Conservation (phyloP, 441 rosid genomes). For the Hura crepitans region DNA sequence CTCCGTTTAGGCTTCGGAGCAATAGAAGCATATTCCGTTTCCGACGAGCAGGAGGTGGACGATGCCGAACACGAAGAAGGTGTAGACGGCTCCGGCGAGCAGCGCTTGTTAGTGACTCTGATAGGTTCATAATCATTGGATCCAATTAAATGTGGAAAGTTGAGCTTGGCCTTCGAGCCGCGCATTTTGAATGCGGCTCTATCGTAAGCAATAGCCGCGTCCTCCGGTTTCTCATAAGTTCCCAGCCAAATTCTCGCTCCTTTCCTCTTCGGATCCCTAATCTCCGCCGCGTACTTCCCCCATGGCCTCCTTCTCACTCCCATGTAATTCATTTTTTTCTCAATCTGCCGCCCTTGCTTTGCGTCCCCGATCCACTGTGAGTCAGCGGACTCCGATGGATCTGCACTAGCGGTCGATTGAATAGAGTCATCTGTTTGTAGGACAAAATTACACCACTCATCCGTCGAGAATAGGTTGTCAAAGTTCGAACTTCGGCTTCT, state of each 20-base stretch:
- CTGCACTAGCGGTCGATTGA: not conserved
- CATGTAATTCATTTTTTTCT: not conserved
- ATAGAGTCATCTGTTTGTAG: not conserved
- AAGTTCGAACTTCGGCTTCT: constrained; percentile 16
- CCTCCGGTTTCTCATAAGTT: constrained; percentile 46
- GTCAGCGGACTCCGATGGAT: not conserved
- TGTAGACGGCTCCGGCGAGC: constrained; percentile 17
- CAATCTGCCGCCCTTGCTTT: too few species aligned
- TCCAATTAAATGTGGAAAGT: constrained; percentile 49
- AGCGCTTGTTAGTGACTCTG: constrained; percentile 36
- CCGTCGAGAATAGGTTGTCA: constrained; percentile 14
- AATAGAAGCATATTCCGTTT: not conserved
- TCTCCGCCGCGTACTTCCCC: constrained; percentile 66
- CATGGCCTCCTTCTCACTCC: constrained; percentile 63
- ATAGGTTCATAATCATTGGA: constrained; percentile 22
- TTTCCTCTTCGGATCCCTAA: constrained; percentile 44
- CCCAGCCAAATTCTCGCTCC: constrained; percentile 57
- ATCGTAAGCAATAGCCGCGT: constrained; percentile 53
- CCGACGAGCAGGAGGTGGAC: constrained; percentile 5
- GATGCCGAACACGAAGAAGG: constrained; percentile 7
- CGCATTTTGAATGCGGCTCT: constrained; percentile 49
- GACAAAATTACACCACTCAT: constrained; percentile 28
- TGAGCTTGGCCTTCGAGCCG: constrained; percentile 55
- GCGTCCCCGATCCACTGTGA: too few species aligned
- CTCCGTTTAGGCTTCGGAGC: constrained; percentile 10